phyloP scores from a whole-genome alignment of 768 basidiomycete genomes.

The Termitomyces sp. region DNA sequence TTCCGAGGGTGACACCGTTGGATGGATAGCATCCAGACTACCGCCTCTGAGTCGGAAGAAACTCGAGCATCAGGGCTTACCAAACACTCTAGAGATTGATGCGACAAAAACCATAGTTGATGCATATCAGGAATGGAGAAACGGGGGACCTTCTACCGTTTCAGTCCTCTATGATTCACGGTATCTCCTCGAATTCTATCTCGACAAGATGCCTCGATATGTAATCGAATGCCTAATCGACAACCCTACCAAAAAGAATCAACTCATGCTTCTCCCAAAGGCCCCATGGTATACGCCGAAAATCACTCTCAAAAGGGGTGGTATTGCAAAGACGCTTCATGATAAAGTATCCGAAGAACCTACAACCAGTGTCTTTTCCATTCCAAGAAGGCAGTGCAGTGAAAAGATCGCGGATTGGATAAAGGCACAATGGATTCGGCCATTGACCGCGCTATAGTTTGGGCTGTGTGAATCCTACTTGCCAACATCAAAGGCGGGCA shows the following conservation, averaged over 20 bases:
- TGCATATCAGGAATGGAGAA: slow-evolving; percentile 11
- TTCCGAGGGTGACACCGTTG: slow-evolving; percentile 20
- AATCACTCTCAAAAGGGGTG: slow-evolving; percentile 25
- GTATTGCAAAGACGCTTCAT: slow-evolving; percentile 8
- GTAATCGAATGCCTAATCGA: slow-evolving; percentile 23
- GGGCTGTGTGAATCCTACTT: not conserved
- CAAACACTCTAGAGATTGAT: slow-evolving; percentile 31
- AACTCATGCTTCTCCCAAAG: slow-evolving; percentile 29
- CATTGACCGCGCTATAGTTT: slow-evolving; percentile 25
- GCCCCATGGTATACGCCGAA: slow-evolving; percentile 45
- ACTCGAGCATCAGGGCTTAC: slow-evolving; percentile 16
- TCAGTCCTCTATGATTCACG: slow-evolving; percentile 61
- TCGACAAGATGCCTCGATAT: slow-evolving; percentile 33
- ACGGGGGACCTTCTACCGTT: slow-evolving; percentile 15
- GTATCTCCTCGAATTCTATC: slow-evolving; percentile 47
- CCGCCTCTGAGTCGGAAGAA: slow-evolving; percentile 38
- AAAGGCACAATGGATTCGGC: slow-evolving; percentile 33
- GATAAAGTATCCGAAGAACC: slow-evolving; percentile 10
- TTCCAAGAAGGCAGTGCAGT: not conserved
- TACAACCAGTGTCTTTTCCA: not conserved
- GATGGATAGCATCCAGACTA: slow-evolving; percentile 60
- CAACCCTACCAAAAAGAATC: slow-evolving; percentile 9
- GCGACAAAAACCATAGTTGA: slow-evolving; percentile 27
- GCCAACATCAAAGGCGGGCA: slow-evolving; percentile 5
- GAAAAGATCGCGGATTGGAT: slow-evolving; percentile 32